Evolutionary conservation across 1,284 basidiomycete genomes (phyloP).

Genomic region (Neonothopanus nambi): DNA sequence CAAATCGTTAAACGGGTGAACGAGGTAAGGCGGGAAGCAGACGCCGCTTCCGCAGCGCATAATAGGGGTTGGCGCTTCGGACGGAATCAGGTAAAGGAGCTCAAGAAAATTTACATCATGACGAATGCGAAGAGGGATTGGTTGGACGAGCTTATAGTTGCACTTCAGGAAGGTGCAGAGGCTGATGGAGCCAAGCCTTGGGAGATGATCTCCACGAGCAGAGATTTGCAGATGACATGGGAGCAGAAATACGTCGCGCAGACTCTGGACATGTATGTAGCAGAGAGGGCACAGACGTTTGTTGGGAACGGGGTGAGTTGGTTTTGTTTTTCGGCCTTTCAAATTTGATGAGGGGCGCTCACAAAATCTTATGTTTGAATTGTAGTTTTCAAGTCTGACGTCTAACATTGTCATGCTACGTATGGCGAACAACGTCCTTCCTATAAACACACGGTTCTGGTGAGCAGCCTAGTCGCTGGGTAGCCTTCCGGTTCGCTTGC

Average conservation of each 20-base stretch:
- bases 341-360: neutral
- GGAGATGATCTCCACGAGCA: constrained; percentile 44
- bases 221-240: constrained; percentile 43
- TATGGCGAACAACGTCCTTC: constrained; percentile 31
- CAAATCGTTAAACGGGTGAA: constrained; percentile 45
- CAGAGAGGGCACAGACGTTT: constrained; percentile 48
- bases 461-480: constrained; percentile 15
- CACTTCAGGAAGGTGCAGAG: constrained; percentile 36
- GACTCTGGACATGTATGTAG: constrained; percentile 54
- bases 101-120: constrained; percentile 48
- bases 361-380: constrained; percentile 18
- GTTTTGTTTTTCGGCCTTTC: neutral
- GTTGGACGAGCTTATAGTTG: constrained; percentile 44
- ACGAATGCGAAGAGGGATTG: constrained; percentile 53
- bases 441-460: constrained; percentile 34
- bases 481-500: no score
- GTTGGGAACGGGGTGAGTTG: constrained; percentile 54
- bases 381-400: constrained; percentile 52
- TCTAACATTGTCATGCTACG: constrained; percentile 57
- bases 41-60: neutral
- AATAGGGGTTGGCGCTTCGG: neutral
- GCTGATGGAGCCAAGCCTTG: constrained; percentile 27
- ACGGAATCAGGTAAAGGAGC: neutral
- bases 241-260: constrained; percentile 49
- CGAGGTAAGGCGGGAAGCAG: constrained; percentile 31